These are phyloP conservation scores for Penicillium coprophilum DNA, from an alignment of 495 filamentous ascomycete genomes.

Conservation along the genomic window DNA sequence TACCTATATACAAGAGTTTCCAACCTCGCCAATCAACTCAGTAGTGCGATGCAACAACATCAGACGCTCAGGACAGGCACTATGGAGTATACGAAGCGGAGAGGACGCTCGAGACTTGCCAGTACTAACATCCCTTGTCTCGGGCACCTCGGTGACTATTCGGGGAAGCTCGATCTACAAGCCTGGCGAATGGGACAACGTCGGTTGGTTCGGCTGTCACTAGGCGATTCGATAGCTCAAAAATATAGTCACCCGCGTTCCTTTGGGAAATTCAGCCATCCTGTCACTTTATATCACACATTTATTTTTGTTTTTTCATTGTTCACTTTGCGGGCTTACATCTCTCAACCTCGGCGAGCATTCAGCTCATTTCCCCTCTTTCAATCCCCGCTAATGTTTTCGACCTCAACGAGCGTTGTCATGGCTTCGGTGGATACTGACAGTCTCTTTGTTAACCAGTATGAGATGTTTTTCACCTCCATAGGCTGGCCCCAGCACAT, in stretches of 20 bases:
- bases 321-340: background rate
- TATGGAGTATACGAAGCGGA: slow-evolving; percentile 14
- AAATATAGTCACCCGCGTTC: background rate
- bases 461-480: slow-evolving; percentile 2
- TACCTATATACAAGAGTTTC: background rate
- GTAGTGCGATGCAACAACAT: slow-evolving; percentile 70
- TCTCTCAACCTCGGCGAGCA: background rate
- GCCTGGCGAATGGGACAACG: slow-evolving; percentile 66
- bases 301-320: background rate
- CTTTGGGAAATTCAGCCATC: background rate
- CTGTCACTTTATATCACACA: background rate
- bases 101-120: slow-evolving; percentile 9
- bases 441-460: slow-evolving; percentile 3
- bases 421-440: slow-evolving; percentile 7
- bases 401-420: background rate
- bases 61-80: slow-evolving; percentile 39
- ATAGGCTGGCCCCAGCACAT: background rate
- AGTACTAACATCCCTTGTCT: slow-evolving; percentile 19
- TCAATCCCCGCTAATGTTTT: background rate
- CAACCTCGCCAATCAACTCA: slow-evolving; percentile 72
- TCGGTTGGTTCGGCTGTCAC: slow-evolving; percentile 61
- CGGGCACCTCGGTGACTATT: slow-evolving; percentile 12
- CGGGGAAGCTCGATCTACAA: slow-evolving; percentile 40
- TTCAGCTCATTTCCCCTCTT: background rate
- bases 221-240: background rate